phyloP scores from a whole-genome alignment of 1,139 yeast species.

The Blastobotrys arbuscula region DNA sequence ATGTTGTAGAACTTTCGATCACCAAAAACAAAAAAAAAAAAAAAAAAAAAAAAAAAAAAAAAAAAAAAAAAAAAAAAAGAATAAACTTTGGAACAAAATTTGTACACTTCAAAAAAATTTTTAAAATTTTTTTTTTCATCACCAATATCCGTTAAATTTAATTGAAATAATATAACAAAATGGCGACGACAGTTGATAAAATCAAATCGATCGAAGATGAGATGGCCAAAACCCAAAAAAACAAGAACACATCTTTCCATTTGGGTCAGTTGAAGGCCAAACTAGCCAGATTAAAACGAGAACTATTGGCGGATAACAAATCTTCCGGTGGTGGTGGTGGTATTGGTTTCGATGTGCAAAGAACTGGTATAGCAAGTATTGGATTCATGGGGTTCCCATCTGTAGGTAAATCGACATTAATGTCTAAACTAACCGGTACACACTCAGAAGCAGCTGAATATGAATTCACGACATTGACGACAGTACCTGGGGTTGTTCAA shows the following conservation, averaged over 20 bases:
- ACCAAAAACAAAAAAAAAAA: neutral
- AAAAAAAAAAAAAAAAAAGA: too few relatives aligned
- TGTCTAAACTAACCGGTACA: constrained; percentile 87
- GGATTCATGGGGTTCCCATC: constrained; percentile 99
- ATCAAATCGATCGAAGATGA: constrained; percentile 69
- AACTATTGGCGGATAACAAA: constrained; percentile 72
- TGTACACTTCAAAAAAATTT: too few relatives aligned
- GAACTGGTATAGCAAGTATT: constrained; percentile 95
- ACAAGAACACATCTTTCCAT: constrained; percentile 93
- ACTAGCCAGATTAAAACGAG: constrained; percentile 89
- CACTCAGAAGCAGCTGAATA: constrained; percentile 97
- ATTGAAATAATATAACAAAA: constrained; percentile 22
- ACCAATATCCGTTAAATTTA: neutral
- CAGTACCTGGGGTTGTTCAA: constrained; percentile 94
- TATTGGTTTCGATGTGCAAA: constrained; percentile 92
- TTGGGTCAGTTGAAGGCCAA: constrained; percentile 96
- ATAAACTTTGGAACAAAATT: too few relatives aligned
- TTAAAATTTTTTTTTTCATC: neutral
- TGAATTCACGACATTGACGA: constrained; percentile 94
- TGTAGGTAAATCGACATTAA: constrained; percentile 84
- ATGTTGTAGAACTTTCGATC: neutral
- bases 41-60: neutral
- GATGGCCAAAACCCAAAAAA: constrained; percentile 91
- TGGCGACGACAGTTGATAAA: constrained; percentile 82
- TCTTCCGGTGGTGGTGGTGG: constrained; percentile 85